Percentiles rank a stretch among this genome's conserved stretches.
phyloP scores from a whole-genome alignment of 176 grass and related monocot genomes.

The Echinochloa phyllopogon region DNA sequence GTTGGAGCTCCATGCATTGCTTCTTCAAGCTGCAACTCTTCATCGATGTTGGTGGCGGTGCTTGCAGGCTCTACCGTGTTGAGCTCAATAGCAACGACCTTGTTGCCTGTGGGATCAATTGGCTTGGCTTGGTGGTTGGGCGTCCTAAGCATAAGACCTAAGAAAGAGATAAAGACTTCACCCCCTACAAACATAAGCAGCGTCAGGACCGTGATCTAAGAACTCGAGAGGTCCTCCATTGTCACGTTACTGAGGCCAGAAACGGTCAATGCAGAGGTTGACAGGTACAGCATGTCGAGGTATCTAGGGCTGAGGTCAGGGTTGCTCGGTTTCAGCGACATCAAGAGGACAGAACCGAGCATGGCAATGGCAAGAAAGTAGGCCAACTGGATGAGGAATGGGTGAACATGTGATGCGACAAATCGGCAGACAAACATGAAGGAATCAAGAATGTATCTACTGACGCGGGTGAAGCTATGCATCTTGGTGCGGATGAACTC shows the following conservation, averaged over 20 bases:
- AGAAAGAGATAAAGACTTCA: conserved; percentile 60
- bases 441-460: conserved; percentile 18
- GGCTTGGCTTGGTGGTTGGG: conserved; percentile 1
- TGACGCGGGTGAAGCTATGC: conserved; percentile 41
- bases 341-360: conserved; percentile 52
- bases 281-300: conserved; percentile 57
- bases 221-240: conserved; percentile 65
- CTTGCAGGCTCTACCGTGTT: neutral
- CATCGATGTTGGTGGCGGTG: neutral
- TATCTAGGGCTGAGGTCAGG: conserved; percentile 16
- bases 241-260: conserved; percentile 53
- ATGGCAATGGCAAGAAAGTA: conserved; percentile 55
- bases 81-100: conserved; percentile 36
- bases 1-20: neutral
- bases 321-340: conserved; percentile 43
- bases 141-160: conserved; percentile 55
- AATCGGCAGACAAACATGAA: conserved; percentile 20
- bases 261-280: conserved; percentile 57
- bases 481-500: conserved; percentile 43
- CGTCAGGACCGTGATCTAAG: conserved; percentile 53
- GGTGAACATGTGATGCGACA: conserved; percentile 38
- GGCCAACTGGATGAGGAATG: conserved; percentile 61
- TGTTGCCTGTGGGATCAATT: neutral
- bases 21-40: conserved; percentile 22
- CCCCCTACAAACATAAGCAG: conserved; percentile 65